Conservation (phyloP, 2,329 filamentous ascomycete genomes). For the Colletotrichum tofieldiae region DNA sequence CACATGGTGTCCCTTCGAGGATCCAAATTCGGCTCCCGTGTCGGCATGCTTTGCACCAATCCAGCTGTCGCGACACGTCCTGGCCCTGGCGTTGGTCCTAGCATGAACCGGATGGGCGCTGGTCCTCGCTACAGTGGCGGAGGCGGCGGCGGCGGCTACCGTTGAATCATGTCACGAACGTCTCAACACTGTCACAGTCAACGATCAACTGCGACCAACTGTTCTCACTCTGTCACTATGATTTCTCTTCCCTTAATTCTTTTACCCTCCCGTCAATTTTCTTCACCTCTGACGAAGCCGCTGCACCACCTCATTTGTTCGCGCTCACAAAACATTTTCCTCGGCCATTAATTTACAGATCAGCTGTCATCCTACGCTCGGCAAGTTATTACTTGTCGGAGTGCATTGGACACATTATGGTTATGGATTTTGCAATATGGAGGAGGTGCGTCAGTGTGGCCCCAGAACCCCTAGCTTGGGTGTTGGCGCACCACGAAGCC, state of each 20-base stretch:
- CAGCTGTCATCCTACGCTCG: constrained; percentile 72
- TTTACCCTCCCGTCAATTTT: constrained; percentile 47
- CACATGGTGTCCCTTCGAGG: constrained; percentile 99
- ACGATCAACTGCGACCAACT: constrained; percentile 14
- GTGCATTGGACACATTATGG: constrained; percentile 75
- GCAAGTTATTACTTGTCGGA: constrained; percentile 63
- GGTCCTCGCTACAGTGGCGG: constrained; percentile 65
- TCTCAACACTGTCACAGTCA: constrained; percentile 23
- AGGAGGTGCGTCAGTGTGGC: constrained; percentile 34
- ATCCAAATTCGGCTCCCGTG: constrained; percentile 97
- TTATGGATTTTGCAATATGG: constrained; percentile 73
- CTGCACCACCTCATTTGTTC: constrained; percentile 60
- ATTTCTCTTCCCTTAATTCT: constrained; percentile 19
- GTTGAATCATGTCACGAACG: constrained; percentile 56
- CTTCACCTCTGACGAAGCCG: constrained; percentile 50
- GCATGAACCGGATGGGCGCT: constrained; percentile 72
- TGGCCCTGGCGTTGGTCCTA: constrained; percentile 83
- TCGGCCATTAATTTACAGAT: constrained; percentile 68
- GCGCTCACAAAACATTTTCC: constrained; percentile 64
- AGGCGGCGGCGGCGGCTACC: constrained; percentile 66
- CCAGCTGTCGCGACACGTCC: constrained; percentile 90
- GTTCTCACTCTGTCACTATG: constrained; percentile 38
- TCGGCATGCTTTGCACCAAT: constrained; percentile 99
- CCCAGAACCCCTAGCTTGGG: constrained; percentile 20
- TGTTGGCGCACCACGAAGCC: constrained; percentile 34